phyloP scores from a whole-genome alignment of 148 eudicot genomes.

The Camellia japonica region DNA sequence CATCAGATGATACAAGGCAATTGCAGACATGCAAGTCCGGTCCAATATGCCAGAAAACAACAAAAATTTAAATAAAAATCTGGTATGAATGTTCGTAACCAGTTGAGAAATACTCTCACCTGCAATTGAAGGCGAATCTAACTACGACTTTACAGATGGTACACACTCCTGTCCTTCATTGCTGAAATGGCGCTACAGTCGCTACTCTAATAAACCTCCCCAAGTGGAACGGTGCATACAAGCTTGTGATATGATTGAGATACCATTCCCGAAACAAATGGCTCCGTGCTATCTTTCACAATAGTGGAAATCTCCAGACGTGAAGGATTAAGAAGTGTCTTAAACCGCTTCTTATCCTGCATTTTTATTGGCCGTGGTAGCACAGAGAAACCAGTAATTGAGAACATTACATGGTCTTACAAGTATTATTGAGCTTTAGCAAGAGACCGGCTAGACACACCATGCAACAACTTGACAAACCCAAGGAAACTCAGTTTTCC shows the following conservation, averaged over 20 bases:
- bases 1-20: conserved; percentile 11
- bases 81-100: conserved; percentile 1
- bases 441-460: conserved; percentile 50
- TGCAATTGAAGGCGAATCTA: conserved; percentile 12
- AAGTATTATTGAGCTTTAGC: conserved; percentile 41
- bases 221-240: neutral
- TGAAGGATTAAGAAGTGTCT: neutral
- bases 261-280: neutral
- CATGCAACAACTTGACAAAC: conserved; percentile 70
- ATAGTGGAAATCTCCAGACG: neutral
- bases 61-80: neutral
- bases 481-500: conserved; percentile 81
- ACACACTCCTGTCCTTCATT: neutral
- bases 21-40: neutral
- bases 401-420: neutral
- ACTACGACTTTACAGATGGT: conserved; percentile 25
- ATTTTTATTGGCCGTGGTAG: conserved; percentile 12
- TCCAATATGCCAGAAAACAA: neutral
- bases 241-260: neutral
- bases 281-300: neutral
- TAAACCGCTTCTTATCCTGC: neutral
- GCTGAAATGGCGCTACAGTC: neutral
- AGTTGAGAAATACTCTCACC: conserved; percentile 22
- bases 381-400: conserved; percentile 3
- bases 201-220: neutral